Percentiles rank a stretch among this genome's conserved stretches.
Evolutionary conservation across 2,329 filamentous ascomycete species (phyloP).

Genomic region (Verticillium isaacii): DNA sequence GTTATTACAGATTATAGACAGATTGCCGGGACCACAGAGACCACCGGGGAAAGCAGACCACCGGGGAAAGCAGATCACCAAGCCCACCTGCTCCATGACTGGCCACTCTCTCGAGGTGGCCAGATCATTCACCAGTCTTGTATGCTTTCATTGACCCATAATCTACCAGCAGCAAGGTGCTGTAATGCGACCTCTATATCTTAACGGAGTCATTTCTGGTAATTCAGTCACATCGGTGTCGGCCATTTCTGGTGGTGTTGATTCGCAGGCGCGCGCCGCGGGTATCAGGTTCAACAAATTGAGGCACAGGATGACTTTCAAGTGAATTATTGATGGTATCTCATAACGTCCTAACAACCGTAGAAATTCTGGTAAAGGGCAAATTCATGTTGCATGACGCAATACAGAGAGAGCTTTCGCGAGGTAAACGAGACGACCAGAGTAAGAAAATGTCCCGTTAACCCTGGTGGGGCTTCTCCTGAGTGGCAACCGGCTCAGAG

Average conservation of each 20-base stretch:
- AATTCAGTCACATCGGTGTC: too few relatives aligned
- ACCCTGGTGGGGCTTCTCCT: not conserved
- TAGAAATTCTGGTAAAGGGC: too few relatives aligned
- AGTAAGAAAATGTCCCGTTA: not conserved
- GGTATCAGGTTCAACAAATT: too few relatives aligned
- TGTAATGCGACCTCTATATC: not conserved
- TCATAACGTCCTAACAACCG: too few relatives aligned
- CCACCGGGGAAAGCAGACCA: not conserved
- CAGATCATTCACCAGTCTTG: not conserved
- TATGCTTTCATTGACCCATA: too few relatives aligned
- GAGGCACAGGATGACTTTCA: too few relatives aligned
- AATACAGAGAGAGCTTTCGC: not conserved
- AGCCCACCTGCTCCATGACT: not conserved
- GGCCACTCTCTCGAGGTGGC: not conserved
- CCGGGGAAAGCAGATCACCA: not conserved
- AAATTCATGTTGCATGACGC: too few relatives aligned
- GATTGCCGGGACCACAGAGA: not conserved
- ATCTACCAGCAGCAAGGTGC: too few relatives aligned
- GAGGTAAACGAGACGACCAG: not conserved
- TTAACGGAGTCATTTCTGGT: not conserved
- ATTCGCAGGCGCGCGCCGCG: too few relatives aligned
- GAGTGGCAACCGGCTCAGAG: not conserved
- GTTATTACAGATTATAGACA: not conserved
- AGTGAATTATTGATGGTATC: too few relatives aligned
- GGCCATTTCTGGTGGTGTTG: too few relatives aligned